Percentiles rank a stretch among this genome's conserved stretches.
These are phyloP conservation scores for Arthrobotrys sinensis DNA, from an alignment of 2,329 filamentous ascomycete species.

Conservation along the genomic window DNA sequence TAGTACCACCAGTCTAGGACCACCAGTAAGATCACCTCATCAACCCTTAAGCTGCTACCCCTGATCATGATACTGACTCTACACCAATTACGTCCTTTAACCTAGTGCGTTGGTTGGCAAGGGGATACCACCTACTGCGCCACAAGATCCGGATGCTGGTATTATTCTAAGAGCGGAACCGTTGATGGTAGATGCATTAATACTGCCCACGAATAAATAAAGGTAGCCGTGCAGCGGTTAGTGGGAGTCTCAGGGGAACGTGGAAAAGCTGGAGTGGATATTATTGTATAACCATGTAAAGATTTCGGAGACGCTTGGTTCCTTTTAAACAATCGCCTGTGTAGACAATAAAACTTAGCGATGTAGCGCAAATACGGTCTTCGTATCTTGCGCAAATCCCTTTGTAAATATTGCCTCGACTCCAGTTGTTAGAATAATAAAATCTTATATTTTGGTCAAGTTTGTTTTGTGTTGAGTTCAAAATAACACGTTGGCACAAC, in stretches of 20 bases:
- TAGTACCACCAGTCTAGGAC: slow-evolving; percentile 13
- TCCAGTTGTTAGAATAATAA: too few species aligned
- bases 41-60: not conserved
- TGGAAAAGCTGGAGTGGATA: not conserved
- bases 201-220: slow-evolving; percentile 31
- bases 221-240: not conserved
- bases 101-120: slow-evolving; percentile 25
- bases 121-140: slow-evolving; percentile 23
- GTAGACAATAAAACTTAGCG: not conserved
- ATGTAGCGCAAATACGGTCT: not conserved
- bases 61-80: slow-evolving; percentile 10
- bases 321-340: slow-evolving; percentile 3
- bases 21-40: slow-evolving; percentile 22
- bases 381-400: not conserved
- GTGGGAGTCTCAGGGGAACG: not conserved
- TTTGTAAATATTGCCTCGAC: slow-evolving; percentile 3
- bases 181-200: slow-evolving; percentile 30
- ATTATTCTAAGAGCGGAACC: slow-evolving; percentile 18
- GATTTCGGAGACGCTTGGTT: not conserved
- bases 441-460: too few species aligned
- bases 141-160: slow-evolving; percentile 23
- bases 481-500: too few species aligned
- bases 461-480: too few species aligned
- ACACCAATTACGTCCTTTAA: not conserved
- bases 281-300: not conserved